These are phyloP conservation scores for Zea mays DNA, from an alignment of 176 grass and related monocot genomes.

Conservation along the genomic window DNA sequence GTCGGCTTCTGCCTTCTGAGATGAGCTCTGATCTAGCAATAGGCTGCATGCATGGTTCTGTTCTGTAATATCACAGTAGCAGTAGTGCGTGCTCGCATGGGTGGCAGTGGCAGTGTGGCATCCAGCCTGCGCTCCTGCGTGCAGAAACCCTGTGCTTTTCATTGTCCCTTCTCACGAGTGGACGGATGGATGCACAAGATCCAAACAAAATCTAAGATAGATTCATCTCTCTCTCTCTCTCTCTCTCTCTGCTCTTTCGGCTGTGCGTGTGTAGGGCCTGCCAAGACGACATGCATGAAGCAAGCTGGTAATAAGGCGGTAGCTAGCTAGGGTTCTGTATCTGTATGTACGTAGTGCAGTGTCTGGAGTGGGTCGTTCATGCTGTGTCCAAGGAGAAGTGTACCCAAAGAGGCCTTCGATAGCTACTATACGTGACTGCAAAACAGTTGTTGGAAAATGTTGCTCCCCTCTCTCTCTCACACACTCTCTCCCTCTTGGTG, in stretches of 20 bases:
- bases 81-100: constrained; percentile 38
- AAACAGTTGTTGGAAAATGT: constrained; percentile 72
- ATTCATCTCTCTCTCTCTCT: constrained; percentile 37
- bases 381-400: too few species aligned
- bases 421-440: constrained; percentile 54
- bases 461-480: constrained; percentile 4
- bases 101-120: not conserved
- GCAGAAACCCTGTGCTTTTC: constrained; percentile 51
- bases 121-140: not conserved
- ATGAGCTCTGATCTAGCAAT: too few species aligned
- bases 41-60: constrained; percentile 17
- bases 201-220: constrained; percentile 92
- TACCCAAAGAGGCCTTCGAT: too few species aligned
- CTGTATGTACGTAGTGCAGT: too few species aligned
- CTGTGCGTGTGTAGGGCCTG: too few species aligned
- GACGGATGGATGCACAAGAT: constrained; percentile 74
- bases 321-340: too few species aligned
- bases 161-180: constrained; percentile 66
- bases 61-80: constrained; percentile 41
- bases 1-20: too few species aligned
- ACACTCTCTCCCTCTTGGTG: too few species aligned
- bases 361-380: too few species aligned
- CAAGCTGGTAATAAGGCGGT: too few species aligned
- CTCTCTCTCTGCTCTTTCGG: not conserved
- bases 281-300: too few species aligned